These are phyloP conservation scores for Crepidotus variabilis DNA, from an alignment of 768 basidiomycete species.

Conservation along the genomic window DNA sequence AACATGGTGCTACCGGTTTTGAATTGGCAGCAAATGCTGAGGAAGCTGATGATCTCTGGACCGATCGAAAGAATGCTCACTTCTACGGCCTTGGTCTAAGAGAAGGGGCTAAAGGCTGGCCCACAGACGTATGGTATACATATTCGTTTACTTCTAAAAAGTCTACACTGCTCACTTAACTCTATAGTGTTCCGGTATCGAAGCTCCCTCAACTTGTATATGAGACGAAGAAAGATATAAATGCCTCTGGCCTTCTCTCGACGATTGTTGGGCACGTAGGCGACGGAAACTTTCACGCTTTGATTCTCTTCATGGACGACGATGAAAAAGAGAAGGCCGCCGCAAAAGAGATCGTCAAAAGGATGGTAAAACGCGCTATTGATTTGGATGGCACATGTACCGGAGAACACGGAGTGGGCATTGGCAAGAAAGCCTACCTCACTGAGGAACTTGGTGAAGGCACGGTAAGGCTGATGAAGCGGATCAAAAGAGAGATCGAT, in stretches of 20 bases:
- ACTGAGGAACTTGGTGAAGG: conserved; percentile 74
- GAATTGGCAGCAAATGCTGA: conserved; percentile 69
- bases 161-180: background rate
- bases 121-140: conserved; percentile 84
- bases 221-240: conserved; percentile 79
- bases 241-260: conserved; percentile 49
- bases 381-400: conserved; percentile 80
- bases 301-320: conserved; percentile 47
- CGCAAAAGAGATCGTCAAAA: conserved; percentile 59
- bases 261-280: conserved; percentile 83
- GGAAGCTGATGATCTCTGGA: conserved; percentile 78
- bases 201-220: conserved; percentile 64
- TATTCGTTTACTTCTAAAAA: background rate
- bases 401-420: conserved; percentile 85
- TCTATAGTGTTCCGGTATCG: conserved; percentile 61
- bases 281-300: conserved; percentile 58
- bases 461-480: conserved; percentile 82
- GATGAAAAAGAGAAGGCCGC: conserved; percentile 52
- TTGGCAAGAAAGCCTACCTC: conserved; percentile 85
- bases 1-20: conserved; percentile 66
- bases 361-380: conserved; percentile 69
- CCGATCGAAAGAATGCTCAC: conserved; percentile 81
- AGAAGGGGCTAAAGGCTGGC: conserved; percentile 71
- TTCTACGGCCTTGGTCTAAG: conserved; percentile 63
- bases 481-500: conserved; percentile 75